Evolutionary conservation across 2,329 filamentous ascomycete species (phyloP).

Genomic region (Gnomoniopsis smithogilvyi): DNA sequence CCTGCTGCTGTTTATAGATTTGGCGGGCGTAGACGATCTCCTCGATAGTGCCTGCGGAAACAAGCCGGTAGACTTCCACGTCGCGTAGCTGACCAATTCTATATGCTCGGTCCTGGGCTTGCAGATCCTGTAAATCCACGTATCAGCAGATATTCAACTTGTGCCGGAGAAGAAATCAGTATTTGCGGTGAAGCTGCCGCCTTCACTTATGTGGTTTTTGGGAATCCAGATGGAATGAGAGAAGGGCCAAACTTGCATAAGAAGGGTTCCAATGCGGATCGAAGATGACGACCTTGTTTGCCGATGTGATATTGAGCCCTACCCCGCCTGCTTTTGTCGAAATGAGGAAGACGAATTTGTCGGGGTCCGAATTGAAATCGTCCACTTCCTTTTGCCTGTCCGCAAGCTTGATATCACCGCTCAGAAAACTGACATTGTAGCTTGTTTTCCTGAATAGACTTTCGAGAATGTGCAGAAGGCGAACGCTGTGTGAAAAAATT

Average conservation of each 20-base stretch:
- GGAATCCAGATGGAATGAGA: not conserved
- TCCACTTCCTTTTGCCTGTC: constrained; percentile 81
- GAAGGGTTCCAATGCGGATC: constrained; percentile 98
- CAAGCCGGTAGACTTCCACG: constrained; percentile 90
- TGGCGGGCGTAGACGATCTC: constrained; percentile 96
- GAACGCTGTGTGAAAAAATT: constrained; percentile 90
- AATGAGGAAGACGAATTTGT: constrained; percentile 92
- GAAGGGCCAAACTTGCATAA: constrained; percentile 40
- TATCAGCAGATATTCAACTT: not conserved
- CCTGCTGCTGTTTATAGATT: constrained; percentile 98
- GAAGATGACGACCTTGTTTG: constrained; percentile 96
- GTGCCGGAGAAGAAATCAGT: not conserved
- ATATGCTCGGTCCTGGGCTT: constrained; percentile 95
- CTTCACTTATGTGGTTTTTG: not conserved
- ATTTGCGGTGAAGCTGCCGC: not conserved
- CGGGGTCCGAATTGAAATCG: constrained; percentile 84
- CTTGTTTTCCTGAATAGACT: constrained; percentile 83
- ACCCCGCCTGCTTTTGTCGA: constrained; percentile 91
- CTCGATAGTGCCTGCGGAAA: constrained; percentile 90
- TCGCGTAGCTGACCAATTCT: constrained; percentile 90
- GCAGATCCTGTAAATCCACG: constrained; percentile 57
- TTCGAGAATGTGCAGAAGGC: constrained; percentile 77
- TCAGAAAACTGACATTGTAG: constrained; percentile 89
- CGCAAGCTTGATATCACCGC: constrained; percentile 78
- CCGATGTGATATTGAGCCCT: constrained; percentile 92